Evolutionary conservation across 2,329 filamentous ascomycete species (phyloP), one percentile per base, ranked within the genome.

Genomic region (Fusarium domesticum): DNA sequence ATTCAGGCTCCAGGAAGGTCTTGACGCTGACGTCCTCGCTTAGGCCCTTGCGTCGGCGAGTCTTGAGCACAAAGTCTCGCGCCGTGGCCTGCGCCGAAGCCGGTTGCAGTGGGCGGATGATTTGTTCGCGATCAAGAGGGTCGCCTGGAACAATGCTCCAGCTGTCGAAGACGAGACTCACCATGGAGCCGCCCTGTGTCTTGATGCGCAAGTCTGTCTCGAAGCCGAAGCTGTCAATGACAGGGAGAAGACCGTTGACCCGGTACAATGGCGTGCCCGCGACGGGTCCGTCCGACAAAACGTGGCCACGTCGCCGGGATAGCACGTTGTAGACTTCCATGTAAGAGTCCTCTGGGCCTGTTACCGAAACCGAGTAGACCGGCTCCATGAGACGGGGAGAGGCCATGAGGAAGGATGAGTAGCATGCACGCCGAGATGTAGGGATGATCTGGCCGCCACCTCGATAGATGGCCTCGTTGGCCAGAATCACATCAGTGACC

Each of bases 391-490:
- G 78, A 35, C 93, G 83, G 19, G 93, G 93, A 17, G 89, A 93
- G 3, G 93, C 92, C 89, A 97, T 96, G 37, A 98, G 76, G 75
- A 98, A 98, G 14, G 89, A 93, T 6, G 87, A 92, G 70, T 98
- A 98, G 68, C 93, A 92, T 10, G 93, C 90, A 44, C 93, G 82
- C 42, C 93, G 85, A 46, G 91, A 85, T 1, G 93, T 97, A 35
- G 93, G 93, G 64, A 98, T 98, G 63, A 98, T 95, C 68, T 98
- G 93, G 35, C 93, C 93, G 56, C 92, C 92, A 45, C 93, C 93
- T 39, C 93, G 83, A 75, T 90, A 95, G 63, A 98, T 97, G 39
- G 92, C 87, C 69, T 97, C 90, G 39, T 83, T 78, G 10, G 91
- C 92, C 16, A 98, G 78, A 33, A 86, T 77, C 42, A 96, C 82